phyloP scores from a whole-genome alignment of 1,284 basidiomycete genomes.

The Apiotrichum sp. region DNA sequence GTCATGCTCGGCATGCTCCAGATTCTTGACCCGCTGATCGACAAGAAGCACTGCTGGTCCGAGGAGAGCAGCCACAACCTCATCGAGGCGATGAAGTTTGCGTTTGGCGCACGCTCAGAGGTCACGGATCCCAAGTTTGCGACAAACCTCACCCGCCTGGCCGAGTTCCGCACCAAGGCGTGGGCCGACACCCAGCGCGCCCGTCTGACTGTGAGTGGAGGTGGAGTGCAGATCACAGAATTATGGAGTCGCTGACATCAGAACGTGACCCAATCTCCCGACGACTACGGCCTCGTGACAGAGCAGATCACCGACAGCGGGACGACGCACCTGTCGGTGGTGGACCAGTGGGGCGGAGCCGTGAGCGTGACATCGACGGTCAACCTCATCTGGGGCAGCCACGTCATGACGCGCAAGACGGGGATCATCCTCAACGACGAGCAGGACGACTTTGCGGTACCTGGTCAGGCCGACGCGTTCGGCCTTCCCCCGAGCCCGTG shows the following conservation, averaged over 20 bases:
- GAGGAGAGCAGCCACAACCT: constrained; percentile 43
- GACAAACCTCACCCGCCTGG: constrained; percentile 51
- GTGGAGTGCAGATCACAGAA: too few relatives aligned
- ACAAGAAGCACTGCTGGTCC: constrained; percentile 2
- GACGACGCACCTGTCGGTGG: constrained; percentile 77
- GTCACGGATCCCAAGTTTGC: constrained; percentile 67
- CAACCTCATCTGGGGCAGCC: constrained; percentile 79
- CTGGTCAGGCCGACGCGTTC: constrained; percentile 71
- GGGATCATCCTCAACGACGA: constrained; percentile 88
- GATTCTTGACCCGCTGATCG: constrained; percentile 29
- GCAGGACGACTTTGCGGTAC: constrained; percentile 76
- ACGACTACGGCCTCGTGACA: constrained; percentile 77
- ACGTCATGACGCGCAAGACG: constrained; percentile 72
- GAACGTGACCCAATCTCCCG: constrained; percentile 69
- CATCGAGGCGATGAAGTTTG: constrained; percentile 51
- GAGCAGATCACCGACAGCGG: constrained; percentile 76
- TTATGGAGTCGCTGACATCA: constrained; percentile 31
- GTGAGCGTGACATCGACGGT: constrained; percentile 79
- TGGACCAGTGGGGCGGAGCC: constrained; percentile 78
- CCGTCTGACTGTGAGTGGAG: constrained; percentile 22
- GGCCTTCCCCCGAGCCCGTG: constrained; percentile 79
- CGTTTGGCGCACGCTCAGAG: constrained; percentile 57
- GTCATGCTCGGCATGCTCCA: constrained; percentile 43
- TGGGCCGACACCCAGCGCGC: constrained; percentile 59
- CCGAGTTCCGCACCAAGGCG: constrained; percentile 63